These are phyloP conservation scores for Fusarium haematococcum DNA, from an alignment of 2,329 filamentous ascomycete species.

Conservation along the genomic window DNA sequence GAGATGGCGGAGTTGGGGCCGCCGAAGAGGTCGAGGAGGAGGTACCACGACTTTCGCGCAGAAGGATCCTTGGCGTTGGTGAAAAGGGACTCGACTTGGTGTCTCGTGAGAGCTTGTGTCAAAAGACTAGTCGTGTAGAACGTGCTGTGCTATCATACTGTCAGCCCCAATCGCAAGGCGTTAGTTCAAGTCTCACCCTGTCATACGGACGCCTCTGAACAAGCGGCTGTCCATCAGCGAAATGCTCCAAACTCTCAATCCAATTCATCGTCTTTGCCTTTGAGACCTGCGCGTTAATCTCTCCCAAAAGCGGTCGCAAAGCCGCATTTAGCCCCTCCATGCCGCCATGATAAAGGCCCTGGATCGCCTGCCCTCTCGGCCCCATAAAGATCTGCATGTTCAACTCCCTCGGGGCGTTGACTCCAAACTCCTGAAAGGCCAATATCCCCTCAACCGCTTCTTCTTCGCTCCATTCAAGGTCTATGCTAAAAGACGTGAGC, in stretches of 20 bases:
- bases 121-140: conserved; percentile 49
- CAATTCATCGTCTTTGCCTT: conserved; percentile 37
- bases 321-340: conserved; percentile 21
- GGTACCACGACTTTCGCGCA: conserved; percentile 35
- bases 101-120: conserved; percentile 40
- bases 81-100: conserved; percentile 41
- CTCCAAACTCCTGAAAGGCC: conserved; percentile 43
- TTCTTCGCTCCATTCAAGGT: conserved; percentile 32
- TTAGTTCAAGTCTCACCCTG: conserved; percentile 12
- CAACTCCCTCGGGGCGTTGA: conserved; percentile 40
- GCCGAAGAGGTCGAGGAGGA: conserved; percentile 48
- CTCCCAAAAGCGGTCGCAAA: conserved; percentile 35
- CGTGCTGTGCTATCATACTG: conserved; percentile 37
- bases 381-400: conserved; percentile 46
- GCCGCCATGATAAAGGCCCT: conserved; percentile 46
- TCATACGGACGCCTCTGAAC: conserved; percentile 44
- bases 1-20: conserved; percentile 53
- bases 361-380: conserved; percentile 34
- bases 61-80: conserved; percentile 22
- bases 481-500: conserved; percentile 38
- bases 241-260: conserved; percentile 42
- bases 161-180: neutral
- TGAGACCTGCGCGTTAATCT: conserved; percentile 19
- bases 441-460: conserved; percentile 36
- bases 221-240: conserved; percentile 29